Evolutionary conservation across 257 asterid genomes (phyloP).

Genomic region (Ilex aquifolium): DNA sequence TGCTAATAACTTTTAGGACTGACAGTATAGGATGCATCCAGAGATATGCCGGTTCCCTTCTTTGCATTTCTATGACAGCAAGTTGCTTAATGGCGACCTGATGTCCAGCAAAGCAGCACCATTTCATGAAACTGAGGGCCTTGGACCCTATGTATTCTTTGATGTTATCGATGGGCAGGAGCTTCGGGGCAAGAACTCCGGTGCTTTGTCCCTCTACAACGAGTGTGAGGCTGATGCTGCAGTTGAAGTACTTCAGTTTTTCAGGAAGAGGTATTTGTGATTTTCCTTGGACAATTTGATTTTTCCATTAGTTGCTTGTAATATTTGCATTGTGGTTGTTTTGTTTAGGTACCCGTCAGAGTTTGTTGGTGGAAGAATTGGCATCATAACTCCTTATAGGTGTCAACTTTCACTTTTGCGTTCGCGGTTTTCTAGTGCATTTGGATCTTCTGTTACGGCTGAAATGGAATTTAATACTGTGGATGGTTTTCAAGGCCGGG

Average conservation of each 20-base stretch:
- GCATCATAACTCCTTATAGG: slow-evolving; percentile 86
- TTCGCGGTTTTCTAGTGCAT: slow-evolving; percentile 72
- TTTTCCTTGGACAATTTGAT: slow-evolving; percentile 6
- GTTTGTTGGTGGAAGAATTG: slow-evolving; percentile 75
- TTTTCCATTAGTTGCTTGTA: not conserved
- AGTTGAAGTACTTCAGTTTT: slow-evolving; percentile 63
- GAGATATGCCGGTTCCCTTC: slow-evolving; percentile 93
- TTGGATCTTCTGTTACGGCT: slow-evolving; percentile 73
- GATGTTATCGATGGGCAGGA: slow-evolving; percentile 88
- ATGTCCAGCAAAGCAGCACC: slow-evolving; percentile 58
- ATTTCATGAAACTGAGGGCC: slow-evolving; percentile 71
- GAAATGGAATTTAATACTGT: slow-evolving; percentile 94
- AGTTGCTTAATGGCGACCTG: slow-evolving; percentile 73
- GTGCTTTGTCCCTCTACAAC: slow-evolving; percentile 67
- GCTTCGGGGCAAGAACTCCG: slow-evolving; percentile 68
- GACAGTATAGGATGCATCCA: slow-evolving; percentile 99
- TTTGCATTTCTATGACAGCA: slow-evolving; percentile 86
- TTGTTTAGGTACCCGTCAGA: slow-evolving; percentile 70
- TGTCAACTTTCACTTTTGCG: slow-evolving; percentile 76
- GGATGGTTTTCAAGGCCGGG: slow-evolving; percentile 99
- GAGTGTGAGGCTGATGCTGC: slow-evolving; percentile 95
- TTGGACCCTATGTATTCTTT: slow-evolving; percentile 89
- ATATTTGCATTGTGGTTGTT: slow-evolving; percentile 19
- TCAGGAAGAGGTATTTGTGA: slow-evolving; percentile 62
- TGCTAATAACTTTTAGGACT: slow-evolving; percentile 20